Conservation (phyloP, 306 rosid species). For the Hylodesmum podocarpum region DNA sequence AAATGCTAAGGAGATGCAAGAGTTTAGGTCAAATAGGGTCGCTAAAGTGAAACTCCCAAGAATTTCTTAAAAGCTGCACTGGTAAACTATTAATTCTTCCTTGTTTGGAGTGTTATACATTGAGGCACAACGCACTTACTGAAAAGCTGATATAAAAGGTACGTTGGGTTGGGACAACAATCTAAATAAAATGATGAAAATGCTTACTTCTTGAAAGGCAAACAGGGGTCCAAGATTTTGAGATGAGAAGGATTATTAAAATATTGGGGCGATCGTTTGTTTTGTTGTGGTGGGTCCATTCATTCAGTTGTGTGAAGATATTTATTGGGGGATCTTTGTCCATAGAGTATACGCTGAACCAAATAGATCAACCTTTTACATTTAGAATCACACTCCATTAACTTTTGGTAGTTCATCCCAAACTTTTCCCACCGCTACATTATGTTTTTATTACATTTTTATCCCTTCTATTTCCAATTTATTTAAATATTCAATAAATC, state of each 20-base stretch:
- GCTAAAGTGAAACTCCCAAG: not conserved
- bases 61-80: not conserved
- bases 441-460: not conserved
- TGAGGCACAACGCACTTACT: not conserved
- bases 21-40: not conserved
- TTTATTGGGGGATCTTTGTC: not conserved
- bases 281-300: not conserved
- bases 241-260: not conserved
- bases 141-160: constrained; percentile 4
- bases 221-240: constrained; percentile 9
- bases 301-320: not conserved
- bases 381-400: not conserved
- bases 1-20: not conserved
- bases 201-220: constrained; percentile 20
- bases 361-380: not conserved
- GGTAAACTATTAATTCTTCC: not conserved
- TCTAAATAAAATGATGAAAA: constrained; percentile 31
- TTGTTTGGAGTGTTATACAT: constrained; percentile 7
- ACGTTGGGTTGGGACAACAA: constrained; percentile 7
- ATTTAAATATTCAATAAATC: not conserved
- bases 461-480: not conserved
- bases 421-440: not conserved
- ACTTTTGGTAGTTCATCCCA: not conserved
- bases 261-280: too few species aligned
- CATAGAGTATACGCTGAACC: not conserved